These are phyloP conservation scores for Saccharomycopsis phalli DNA, from an alignment of 1,139 yeast genomes.

Conservation along the genomic window DNA sequence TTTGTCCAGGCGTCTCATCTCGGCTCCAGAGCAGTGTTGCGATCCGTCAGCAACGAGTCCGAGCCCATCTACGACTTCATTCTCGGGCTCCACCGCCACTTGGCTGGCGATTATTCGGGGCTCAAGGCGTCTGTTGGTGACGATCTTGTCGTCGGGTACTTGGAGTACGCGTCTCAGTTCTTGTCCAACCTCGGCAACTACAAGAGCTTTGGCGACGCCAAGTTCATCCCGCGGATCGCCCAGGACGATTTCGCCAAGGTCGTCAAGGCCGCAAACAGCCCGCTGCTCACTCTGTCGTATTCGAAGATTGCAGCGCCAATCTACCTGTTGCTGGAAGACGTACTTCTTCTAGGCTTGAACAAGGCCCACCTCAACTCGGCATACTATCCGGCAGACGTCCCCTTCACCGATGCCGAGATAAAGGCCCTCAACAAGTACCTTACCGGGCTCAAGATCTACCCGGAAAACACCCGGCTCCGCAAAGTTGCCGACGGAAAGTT, in stretches of 20 bases:
- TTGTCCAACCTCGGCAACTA: conserved; percentile 76
- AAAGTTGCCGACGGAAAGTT: conserved; percentile 39
- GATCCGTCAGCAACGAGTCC: conserved; percentile 81
- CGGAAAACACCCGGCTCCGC: conserved; percentile 72
- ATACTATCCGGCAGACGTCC: conserved; percentile 49
- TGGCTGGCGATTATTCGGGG: conserved; percentile 45
- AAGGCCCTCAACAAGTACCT: conserved; percentile 57
- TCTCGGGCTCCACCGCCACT: conserved; percentile 42
- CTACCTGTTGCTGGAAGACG: conserved; percentile 40
- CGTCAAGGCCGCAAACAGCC: conserved; percentile 30
- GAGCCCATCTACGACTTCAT: conserved; percentile 67
- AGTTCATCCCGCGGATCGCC: conserved; percentile 62
- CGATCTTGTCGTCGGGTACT: conserved; percentile 37
- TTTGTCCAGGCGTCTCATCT: conserved; percentile 74
- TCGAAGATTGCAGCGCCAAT: conserved; percentile 38
- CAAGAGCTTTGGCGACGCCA: conserved; percentile 83
- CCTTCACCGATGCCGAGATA: conserved; percentile 49
- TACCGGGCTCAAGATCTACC: conserved; percentile 56
- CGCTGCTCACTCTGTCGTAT: conserved; percentile 34
- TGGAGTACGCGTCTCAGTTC: conserved; percentile 77
- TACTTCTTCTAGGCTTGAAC: conserved; percentile 66
- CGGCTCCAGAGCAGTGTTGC: conserved; percentile 69
- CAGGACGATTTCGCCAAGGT: conserved; percentile 39
- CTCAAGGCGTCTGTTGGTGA: conserved; percentile 28
- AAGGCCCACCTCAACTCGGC: conserved; percentile 38